Conservation (phyloP, 1,284 basidiomycete species). For the Puccinia polysora region DNA sequence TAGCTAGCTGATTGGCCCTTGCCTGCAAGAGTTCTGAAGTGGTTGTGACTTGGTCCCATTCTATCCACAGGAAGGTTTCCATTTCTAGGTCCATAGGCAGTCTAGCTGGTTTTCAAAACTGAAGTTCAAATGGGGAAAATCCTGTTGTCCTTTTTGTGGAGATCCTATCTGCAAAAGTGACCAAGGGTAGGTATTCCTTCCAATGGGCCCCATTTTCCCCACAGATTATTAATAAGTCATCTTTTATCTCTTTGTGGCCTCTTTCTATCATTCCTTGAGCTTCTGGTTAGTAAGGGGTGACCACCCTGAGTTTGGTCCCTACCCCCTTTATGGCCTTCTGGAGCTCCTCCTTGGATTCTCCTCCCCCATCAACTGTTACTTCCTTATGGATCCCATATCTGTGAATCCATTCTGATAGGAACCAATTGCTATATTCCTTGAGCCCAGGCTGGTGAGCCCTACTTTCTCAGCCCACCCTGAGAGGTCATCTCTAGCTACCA, state of each 20-base stretch:
- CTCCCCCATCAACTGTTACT: constrained; percentile 23
- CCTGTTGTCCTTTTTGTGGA: constrained; percentile 25
- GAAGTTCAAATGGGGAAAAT: constrained; percentile 16
- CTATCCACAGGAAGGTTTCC: neutral
- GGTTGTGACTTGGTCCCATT: constrained; percentile 1
- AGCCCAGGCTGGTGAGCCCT: neutral
- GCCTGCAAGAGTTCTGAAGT: neutral
- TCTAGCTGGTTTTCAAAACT: constrained; percentile 18
- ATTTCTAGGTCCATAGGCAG: constrained; percentile 11
- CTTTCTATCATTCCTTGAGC: constrained; percentile 34
- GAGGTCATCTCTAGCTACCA: constrained; percentile 16
- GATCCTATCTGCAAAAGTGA: constrained; percentile 18
- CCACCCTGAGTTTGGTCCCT: constrained; percentile 4
- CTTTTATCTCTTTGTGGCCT: constrained; percentile 31
- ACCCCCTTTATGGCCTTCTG: neutral
- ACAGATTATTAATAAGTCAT: constrained; percentile 16
- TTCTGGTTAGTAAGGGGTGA: constrained; percentile 23
- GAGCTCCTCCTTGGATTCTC: constrained; percentile 20
- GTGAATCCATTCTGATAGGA: constrained; percentile 21
- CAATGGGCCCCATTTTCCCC: constrained; percentile 8
- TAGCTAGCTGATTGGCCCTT: constrained; percentile 1
- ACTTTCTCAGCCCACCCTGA: constrained; percentile 6
- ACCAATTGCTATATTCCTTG: constrained; percentile 19
- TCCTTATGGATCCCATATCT: constrained; percentile 29
- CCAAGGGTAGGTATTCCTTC: constrained; percentile 25